These are phyloP conservation scores for Sclerotinia borealis DNA, from an alignment of 2,329 filamentous ascomycete species.

Conservation along the genomic window DNA sequence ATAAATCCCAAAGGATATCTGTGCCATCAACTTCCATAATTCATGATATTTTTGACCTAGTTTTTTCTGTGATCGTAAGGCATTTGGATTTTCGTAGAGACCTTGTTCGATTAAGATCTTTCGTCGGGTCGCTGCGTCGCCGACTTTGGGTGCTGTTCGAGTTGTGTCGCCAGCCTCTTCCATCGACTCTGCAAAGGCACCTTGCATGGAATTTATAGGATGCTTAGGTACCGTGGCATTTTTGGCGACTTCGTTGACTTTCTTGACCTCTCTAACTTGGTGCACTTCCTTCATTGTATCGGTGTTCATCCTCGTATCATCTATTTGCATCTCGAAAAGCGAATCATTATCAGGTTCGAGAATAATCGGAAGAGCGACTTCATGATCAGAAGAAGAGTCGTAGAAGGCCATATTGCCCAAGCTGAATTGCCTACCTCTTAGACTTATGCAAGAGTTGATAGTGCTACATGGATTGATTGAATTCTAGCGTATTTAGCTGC, in stretches of 20 bases:
- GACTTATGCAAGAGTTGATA: slow-evolving; percentile 13
- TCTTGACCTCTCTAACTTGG: not conserved
- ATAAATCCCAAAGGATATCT: slow-evolving; percentile 91
- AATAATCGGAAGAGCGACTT: slow-evolving; percentile 19
- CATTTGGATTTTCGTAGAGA: slow-evolving; percentile 64
- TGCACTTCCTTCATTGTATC: slow-evolving; percentile 28
- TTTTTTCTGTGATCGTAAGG: slow-evolving; percentile 68
- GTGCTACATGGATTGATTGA: slow-evolving; percentile 9
- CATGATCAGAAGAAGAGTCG: slow-evolving; percentile 18
- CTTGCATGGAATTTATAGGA: slow-evolving; percentile 71
- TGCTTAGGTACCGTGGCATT: slow-evolving; percentile 45
- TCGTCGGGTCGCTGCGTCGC: slow-evolving; percentile 56
- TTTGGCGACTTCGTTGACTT: not conserved
- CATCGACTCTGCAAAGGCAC: slow-evolving; percentile 77
- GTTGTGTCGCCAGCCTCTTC: slow-evolving; percentile 57
- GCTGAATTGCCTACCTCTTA: not conserved
- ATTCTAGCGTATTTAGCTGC: slow-evolving; percentile 4
- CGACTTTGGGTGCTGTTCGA: slow-evolving; percentile 45
- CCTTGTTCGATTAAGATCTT: slow-evolving; percentile 62
- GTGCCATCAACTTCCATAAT: slow-evolving; percentile 80
- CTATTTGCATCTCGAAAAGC: slow-evolving; percentile 3
- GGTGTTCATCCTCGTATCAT: slow-evolving; percentile 15
- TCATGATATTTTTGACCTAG: slow-evolving; percentile 77
- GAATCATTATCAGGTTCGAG: slow-evolving; percentile 19
- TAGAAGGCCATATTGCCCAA: slow-evolving; percentile 19